Base-by-base conservation (phyloP, 2,329 filamentous ascomycete species). In the Grosmannia clavigera region DNA sequence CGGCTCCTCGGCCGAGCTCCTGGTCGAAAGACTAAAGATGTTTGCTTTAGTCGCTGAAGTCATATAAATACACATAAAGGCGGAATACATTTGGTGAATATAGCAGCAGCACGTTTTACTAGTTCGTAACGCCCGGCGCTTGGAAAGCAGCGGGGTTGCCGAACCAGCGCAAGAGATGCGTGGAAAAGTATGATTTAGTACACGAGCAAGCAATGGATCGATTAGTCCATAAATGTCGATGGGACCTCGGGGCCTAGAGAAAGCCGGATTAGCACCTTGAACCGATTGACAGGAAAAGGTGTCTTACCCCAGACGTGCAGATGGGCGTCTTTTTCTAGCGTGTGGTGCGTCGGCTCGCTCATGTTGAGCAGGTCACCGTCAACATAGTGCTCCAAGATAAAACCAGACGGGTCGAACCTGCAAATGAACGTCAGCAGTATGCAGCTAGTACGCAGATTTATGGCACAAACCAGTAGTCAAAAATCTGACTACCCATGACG, bases 331-430 rank as follows among this genome's bases (percentile, higher is more conserved):
- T 71, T 70, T 1, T 73, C 72, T 61, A 70, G 65, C 14, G 68
- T 74, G 14, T 65, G 68, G 63, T 78, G 75, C 4, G 75, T 76
- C 25, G 75, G 78, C 50, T 80, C 76, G 22, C 74, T 78, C 62
- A 81, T 75, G 61, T 81, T 74, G 2, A 88, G 77, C 64, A 86
- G 66, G 70, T 89, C 86, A 1, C 86, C 85, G 68, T 88, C 86
- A 19, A 84, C 81, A 66, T 88, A 89, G 69, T 87, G 84, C 71
- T 87, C 84, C 67, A 87, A 73, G 70, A 87, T 85, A 67, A 85
- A 84, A 0, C 76, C 75, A 3, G 74, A 77, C 0, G 81, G 80
- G 70, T 87, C 84, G 67, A 81, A 84, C 83, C 83, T 73, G 38
- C 5, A 7, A 9, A 12, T 40, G 7, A 3, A 19, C 25, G 48